phyloP scores from a whole-genome alignment of 768 basidiomycete genomes.

The Tricholoma saponaceum region DNA sequence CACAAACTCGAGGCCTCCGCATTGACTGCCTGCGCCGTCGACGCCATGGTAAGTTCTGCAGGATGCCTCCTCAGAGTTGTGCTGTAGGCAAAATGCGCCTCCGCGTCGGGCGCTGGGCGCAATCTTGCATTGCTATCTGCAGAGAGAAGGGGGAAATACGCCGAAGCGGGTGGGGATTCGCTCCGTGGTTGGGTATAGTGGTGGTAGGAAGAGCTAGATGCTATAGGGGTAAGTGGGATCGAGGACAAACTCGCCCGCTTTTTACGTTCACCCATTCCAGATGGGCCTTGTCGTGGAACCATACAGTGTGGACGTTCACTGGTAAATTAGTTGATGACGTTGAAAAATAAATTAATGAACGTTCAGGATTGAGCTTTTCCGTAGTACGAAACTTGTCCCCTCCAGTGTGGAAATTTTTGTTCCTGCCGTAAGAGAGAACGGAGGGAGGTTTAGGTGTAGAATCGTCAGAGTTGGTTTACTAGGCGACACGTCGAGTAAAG shows the following conservation, averaged over 20 bases:
- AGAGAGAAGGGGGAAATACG: constrained; percentile 67
- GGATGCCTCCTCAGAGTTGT: constrained; percentile 73
- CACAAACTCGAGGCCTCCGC: constrained; percentile 49
- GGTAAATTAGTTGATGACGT: background rate
- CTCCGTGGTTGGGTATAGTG: constrained; percentile 21
- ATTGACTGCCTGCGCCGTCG: constrained; percentile 45
- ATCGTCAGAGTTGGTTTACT: background rate
- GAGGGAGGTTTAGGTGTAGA: background rate
- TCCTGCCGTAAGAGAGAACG: background rate
- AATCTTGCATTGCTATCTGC: constrained; percentile 45
- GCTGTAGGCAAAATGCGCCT: constrained; percentile 77
- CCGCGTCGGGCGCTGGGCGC: constrained; percentile 59
- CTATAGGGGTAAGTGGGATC: constrained; percentile 28
- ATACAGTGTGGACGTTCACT: constrained; percentile 1
- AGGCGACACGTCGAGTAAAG: background rate
- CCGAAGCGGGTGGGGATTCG: constrained; percentile 74
- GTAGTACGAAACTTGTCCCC: constrained; percentile 5
- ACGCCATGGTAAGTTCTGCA: constrained; percentile 39
- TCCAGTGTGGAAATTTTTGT: background rate
- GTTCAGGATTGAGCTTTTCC: background rate
- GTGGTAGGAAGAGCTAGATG: constrained; percentile 32
- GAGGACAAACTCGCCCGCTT: constrained; percentile 31
- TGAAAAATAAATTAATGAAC: background rate
- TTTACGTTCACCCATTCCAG: constrained; percentile 41
- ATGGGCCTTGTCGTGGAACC: constrained; percentile 24